Conservation (phyloP, 129 eudicot species). For the Logfia minima region DNA sequence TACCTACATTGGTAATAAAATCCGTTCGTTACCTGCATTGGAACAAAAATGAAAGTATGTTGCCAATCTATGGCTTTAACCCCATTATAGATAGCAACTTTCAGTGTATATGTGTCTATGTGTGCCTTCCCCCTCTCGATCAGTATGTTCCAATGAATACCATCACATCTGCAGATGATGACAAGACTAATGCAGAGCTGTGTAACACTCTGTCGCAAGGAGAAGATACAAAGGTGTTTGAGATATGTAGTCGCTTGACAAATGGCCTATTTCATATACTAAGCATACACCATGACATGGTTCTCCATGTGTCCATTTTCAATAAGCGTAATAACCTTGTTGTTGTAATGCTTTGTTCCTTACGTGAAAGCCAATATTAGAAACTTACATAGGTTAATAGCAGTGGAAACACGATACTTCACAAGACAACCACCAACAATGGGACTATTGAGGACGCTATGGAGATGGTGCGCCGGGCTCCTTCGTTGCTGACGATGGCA, state of each 20-base stretch:
- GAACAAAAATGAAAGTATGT: no score
- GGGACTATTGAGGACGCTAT: conserved; percentile 4
- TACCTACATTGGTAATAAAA: no score
- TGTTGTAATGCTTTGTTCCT: background rate
- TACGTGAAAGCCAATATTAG: background rate
- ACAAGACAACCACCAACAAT: conserved; percentile 31
- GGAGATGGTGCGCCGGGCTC: conserved; percentile 25
- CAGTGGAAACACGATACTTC: conserved; percentile 37
- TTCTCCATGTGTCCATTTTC: conserved; percentile 38
- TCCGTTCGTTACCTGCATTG: no score
- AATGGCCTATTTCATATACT: conserved; percentile 36
- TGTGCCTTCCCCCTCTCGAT: background rate
- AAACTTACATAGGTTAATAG: conserved; percentile 5
- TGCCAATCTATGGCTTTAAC: no score
- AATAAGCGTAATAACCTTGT: conserved; percentile 24
- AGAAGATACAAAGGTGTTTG: conserved; percentile 21
- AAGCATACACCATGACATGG: conserved; percentile 30
- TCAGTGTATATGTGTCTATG: background rate
- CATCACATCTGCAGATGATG: background rate
- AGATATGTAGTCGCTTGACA: conserved; percentile 8
- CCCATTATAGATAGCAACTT: background rate
- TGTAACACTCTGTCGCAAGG: conserved; percentile 17
- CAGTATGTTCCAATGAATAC: background rate
- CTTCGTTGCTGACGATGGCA: conserved; percentile 22
- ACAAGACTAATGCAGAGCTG: background rate